These are phyloP conservation scores for Fusarium virguliforme DNA, from an alignment of 2,329 filamentous ascomycete genomes.

Conservation along the genomic window DNA sequence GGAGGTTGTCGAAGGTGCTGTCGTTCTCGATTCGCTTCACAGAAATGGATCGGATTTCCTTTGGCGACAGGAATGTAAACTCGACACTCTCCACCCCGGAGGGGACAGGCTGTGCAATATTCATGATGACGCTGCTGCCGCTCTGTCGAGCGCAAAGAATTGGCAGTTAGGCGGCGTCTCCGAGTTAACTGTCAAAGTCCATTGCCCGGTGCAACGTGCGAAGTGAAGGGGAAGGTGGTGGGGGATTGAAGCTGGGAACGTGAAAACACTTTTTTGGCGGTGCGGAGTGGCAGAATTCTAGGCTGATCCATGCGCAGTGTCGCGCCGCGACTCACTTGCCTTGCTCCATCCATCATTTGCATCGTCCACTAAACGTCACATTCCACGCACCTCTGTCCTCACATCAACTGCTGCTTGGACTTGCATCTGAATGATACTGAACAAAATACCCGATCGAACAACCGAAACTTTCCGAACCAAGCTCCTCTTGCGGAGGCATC, in stretches of 20 bases:
- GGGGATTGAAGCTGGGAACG: constrained; percentile 35
- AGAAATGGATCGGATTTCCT: constrained; percentile 90
- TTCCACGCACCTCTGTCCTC: constrained; percentile 10
- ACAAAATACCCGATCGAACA: not conserved
- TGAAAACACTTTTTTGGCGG: constrained; percentile 64
- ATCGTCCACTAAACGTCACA: constrained; percentile 27
- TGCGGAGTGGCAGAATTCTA: constrained; percentile 61
- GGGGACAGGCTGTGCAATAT: constrained; percentile 84
- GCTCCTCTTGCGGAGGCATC: not conserved
- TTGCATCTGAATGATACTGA: not conserved
- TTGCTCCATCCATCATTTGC: constrained; percentile 33
- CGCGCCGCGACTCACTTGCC: constrained; percentile 34
- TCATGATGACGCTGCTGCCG: constrained; percentile 65
- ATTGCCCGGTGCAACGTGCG: constrained; percentile 43
- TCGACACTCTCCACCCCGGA: constrained; percentile 90
- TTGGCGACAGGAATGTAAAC: constrained; percentile 86
- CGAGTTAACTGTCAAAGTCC: constrained; percentile 44
- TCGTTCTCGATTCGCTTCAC: constrained; percentile 96
- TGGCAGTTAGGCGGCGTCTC: constrained; percentile 47
- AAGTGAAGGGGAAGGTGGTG: constrained; percentile 46
- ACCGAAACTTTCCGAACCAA: not conserved
- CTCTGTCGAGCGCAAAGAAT: constrained; percentile 37
- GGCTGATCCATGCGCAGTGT: constrained; percentile 25
- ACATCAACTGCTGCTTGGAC: not conserved
- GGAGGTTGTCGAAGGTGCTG: constrained; percentile 91